These are phyloP conservation scores for Venturia effusa DNA, from an alignment of 2,329 filamentous ascomycete genomes.

Conservation along the genomic window DNA sequence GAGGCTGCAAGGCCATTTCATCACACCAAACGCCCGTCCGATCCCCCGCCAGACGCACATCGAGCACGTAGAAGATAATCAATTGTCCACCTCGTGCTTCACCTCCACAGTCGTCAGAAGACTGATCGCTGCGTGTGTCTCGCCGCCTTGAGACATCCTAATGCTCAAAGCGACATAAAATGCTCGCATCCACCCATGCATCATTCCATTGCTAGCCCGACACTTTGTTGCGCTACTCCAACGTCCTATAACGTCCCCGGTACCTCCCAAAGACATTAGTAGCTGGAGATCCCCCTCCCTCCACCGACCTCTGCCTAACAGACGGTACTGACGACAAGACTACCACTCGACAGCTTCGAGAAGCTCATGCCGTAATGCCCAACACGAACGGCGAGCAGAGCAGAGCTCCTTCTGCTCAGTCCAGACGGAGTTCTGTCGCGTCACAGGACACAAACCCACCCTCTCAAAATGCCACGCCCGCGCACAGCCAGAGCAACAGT, in stretches of 20 bases:
- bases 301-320: background rate
- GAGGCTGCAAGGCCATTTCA: background rate
- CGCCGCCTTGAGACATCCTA: background rate
- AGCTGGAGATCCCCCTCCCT: background rate
- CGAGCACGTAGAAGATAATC: background rate
- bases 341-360: background rate
- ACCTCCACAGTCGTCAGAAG: background rate
- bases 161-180: background rate
- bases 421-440: background rate
- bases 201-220: background rate
- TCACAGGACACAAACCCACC: background rate
- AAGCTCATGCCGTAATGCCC: background rate
- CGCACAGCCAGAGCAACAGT: constrained; percentile 10
- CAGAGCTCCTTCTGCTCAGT: background rate
- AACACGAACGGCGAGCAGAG: constrained; percentile 2
- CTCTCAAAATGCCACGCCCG: background rate
- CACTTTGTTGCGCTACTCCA: background rate
- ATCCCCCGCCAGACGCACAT: background rate
- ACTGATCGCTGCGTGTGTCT: background rate
- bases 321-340: background rate
- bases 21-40: background rate
- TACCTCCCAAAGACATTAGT: background rate
- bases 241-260: background rate
- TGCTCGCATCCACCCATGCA: background rate
- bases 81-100: background rate